phyloP scores from a whole-genome alignment of 257 asterid genomes.

The Parsonsia alboflavescens region DNA sequence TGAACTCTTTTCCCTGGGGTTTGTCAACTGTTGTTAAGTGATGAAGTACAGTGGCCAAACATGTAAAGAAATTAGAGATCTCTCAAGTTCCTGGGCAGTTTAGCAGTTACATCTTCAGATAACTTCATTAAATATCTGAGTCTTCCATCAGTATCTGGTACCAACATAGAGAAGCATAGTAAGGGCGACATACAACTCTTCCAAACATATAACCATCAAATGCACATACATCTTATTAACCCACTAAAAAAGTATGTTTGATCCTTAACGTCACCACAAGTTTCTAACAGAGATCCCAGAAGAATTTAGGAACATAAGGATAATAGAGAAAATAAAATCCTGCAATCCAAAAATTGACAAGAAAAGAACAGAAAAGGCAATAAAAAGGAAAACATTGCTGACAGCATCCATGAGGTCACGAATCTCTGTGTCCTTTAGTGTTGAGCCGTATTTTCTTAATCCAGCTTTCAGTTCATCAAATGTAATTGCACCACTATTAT shows the following conservation, averaged over 20 bases:
- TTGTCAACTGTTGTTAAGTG: background rate
- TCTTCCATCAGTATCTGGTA: background rate
- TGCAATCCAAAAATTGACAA: background rate
- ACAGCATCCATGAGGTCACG: constrained; percentile 97
- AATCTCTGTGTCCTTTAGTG: constrained; percentile 78
- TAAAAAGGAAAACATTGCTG: constrained; percentile 22
- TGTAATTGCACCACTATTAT: constrained; percentile 89
- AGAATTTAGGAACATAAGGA: background rate
- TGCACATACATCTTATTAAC: background rate
- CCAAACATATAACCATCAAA: background rate
- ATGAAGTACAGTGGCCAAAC: background rate
- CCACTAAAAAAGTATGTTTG: background rate
- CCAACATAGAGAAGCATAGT: background rate
- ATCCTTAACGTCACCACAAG: background rate
- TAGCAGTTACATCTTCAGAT: background rate
- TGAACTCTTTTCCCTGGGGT: background rate
- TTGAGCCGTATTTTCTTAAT: constrained; percentile 82
- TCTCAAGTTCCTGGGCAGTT: background rate
- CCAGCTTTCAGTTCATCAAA: constrained; percentile 95
- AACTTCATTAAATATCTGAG: background rate
- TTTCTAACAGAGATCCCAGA: background rate
- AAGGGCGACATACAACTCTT: background rate
- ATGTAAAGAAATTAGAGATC: background rate
- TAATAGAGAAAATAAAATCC: background rate
- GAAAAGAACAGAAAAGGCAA: background rate